These are phyloP conservation scores for Penicillium egyptiacum DNA, from an alignment of 495 filamentous ascomycete genomes.

Conservation along the genomic window DNA sequence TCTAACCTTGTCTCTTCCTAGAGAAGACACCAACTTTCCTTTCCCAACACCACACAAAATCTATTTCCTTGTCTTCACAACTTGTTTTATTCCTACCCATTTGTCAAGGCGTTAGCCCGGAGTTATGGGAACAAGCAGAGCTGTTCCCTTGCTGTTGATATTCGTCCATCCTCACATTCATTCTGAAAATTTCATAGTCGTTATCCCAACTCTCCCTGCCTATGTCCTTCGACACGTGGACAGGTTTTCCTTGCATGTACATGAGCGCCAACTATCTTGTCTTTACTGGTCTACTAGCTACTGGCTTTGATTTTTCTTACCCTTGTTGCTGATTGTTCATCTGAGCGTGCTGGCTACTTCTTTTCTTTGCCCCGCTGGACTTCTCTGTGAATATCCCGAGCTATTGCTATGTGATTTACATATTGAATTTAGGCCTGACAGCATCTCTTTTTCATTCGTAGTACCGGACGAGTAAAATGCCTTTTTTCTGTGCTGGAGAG, in stretches of 20 bases:
- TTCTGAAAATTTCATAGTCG: slow-evolving; percentile 13
- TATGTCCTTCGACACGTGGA: neutral
- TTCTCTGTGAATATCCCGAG: slow-evolving; percentile 7
- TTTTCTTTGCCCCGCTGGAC: neutral
- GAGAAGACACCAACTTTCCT: neutral
- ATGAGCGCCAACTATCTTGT: slow-evolving; percentile 37
- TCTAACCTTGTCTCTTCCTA: neutral
- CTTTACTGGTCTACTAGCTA: slow-evolving; percentile 17
- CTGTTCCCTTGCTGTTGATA: slow-evolving; percentile 5
- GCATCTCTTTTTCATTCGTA: neutral
- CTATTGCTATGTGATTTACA: slow-evolving; percentile 5
- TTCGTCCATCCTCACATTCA: slow-evolving; percentile 7
- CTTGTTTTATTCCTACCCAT: neutral
- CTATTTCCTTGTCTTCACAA: slow-evolving; percentile 1
- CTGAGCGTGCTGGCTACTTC: slow-evolving; percentile 12
- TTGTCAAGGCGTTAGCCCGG: neutral
- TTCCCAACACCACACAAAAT: slow-evolving; percentile 3
- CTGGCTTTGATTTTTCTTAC: slow-evolving; percentile 3
- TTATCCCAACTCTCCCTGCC: neutral
- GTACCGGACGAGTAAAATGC: neutral
- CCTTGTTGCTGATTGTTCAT: slow-evolving; percentile 9
- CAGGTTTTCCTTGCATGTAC: slow-evolving; percentile 30
- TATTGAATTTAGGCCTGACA: neutral
- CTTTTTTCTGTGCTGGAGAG: too few species aligned
- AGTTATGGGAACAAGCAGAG: slow-evolving; percentile 5